A percentile compares a stretch with the other conserved stretches of the same genome.
Evolutionary conservation across 1,284 basidiomycete species (phyloP).

Genomic region (Hymenochaete sp.): DNA sequence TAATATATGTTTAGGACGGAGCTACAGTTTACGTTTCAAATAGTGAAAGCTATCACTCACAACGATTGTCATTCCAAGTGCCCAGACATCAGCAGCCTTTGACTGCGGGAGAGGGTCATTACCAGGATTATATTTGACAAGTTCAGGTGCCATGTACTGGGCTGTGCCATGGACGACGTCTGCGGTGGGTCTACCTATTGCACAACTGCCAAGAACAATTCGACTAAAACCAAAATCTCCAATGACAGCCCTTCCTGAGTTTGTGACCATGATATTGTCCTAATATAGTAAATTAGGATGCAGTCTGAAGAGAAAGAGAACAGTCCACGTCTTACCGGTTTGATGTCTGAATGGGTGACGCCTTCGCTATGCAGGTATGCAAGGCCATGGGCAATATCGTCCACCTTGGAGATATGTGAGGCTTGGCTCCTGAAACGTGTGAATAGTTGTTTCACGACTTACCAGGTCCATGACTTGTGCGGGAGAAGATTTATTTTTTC

Average conservation of each 20-base stretch:
- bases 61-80: neutral
- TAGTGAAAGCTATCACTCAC: neutral
- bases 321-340: conserved; percentile 9
- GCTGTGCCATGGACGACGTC: conserved; percentile 1
- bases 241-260: conserved; percentile 5
- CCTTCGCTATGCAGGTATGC: conserved; percentile 6
- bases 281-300: neutral
- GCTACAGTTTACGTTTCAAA: too few species aligned
- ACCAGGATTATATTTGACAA: conserved; percentile 6
- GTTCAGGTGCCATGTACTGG: conserved; percentile 11
- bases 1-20: too few species aligned
- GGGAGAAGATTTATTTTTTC: neutral
- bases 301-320: neutral
- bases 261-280: conserved; percentile 11
- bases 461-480: neutral
- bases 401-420: neutral
- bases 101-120: neutral
- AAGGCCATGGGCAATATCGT: conserved; percentile 5
- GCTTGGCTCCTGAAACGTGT: neutral
- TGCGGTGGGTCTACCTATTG: neutral
- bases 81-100: neutral
- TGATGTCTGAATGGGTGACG: conserved; percentile 15
- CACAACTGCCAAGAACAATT: conserved; percentile 2
- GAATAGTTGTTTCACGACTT: neutral
- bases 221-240: conserved; percentile 11